These are phyloP conservation scores for Bathelium albidoporum DNA, from an alignment of 495 filamentous ascomycete species.

Conservation along the genomic window DNA sequence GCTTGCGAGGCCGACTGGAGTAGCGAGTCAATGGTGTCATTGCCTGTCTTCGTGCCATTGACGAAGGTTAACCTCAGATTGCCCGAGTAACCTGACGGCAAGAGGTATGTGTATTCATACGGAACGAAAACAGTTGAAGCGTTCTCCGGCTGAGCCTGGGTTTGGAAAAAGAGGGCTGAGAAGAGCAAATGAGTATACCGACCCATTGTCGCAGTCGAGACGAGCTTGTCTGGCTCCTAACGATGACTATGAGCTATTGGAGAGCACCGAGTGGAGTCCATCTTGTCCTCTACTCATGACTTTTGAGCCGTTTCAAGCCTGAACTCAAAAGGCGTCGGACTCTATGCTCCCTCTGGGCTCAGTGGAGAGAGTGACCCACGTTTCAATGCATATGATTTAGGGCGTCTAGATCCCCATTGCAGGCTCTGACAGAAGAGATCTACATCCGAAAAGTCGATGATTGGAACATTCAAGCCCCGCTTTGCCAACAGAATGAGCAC, in stretches of 20 bases:
- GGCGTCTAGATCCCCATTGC: neutral
- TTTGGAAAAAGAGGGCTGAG: neutral
- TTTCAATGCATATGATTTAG: no score
- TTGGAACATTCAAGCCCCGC: neutral
- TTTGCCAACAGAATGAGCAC: neutral
- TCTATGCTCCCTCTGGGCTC: no score
- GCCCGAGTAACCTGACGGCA: slow-evolving; percentile 1
- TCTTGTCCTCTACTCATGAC: no score
- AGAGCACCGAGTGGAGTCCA: no score
- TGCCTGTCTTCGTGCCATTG: slow-evolving; percentile 4
- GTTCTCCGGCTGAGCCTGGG: neutral
- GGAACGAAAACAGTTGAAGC: neutral
- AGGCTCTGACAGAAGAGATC: neutral
- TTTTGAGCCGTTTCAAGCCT: no score
- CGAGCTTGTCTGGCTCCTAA: neutral
- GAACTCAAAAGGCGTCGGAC: no score
- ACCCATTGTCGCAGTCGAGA: neutral
- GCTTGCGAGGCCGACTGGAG: neutral
- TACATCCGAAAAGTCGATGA: neutral
- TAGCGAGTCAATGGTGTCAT: neutral
- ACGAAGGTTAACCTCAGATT: slow-evolving; percentile 6
- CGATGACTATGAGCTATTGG: neutral
- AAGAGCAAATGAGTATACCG: neutral
- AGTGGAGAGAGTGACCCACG: no score
- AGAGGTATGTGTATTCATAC: slow-evolving; percentile 7